These are phyloP conservation scores for Hygrophorus russula DNA, from an alignment of 768 basidiomycete genomes.

Conservation along the genomic window DNA sequence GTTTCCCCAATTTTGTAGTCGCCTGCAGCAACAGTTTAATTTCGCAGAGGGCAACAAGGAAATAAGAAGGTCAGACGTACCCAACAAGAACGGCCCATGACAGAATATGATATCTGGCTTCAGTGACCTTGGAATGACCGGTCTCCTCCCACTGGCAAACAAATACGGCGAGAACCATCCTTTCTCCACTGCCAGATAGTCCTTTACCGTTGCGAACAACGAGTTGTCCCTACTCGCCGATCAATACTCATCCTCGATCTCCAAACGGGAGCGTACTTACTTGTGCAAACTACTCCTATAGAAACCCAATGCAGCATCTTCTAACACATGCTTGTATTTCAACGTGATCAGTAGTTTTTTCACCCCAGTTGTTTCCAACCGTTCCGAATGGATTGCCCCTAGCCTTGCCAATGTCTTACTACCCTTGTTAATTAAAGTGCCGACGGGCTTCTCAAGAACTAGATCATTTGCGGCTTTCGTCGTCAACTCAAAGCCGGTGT, in stretches of 20 bases:
- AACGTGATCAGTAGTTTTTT: conserved; percentile 51
- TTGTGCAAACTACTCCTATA: conserved; percentile 49
- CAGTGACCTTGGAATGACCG: conserved; percentile 50
- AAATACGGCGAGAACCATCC: conserved; percentile 63
- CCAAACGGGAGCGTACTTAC: conserved; percentile 20
- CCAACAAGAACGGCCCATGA: conserved; percentile 51
- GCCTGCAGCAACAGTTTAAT: conserved; percentile 21
- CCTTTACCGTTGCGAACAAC: conserved; percentile 48
- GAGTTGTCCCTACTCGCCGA: conserved; percentile 33
- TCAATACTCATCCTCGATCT: conserved; percentile 3
- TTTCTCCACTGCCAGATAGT: conserved; percentile 51
- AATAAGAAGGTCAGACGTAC: conserved; percentile 16
- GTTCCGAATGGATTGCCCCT: conserved; percentile 36
- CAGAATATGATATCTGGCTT: conserved; percentile 57
- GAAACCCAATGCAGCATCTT: conserved; percentile 51
- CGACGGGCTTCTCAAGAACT: conserved; percentile 36
- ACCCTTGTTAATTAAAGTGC: conserved; percentile 8
- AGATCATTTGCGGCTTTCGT: conserved; percentile 42
- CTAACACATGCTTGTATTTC: conserved; percentile 44
- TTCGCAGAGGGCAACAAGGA: background rate
- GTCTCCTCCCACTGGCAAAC: conserved; percentile 48
- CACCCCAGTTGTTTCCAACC: conserved; percentile 45
- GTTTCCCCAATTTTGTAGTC: conserved; percentile 52
- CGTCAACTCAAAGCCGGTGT: conserved; percentile 41
- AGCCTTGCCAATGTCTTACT: background rate